Evolutionary conservation across 495 filamentous ascomycete genomes (phyloP).

Genomic region (Penicillium diatomitis): DNA sequence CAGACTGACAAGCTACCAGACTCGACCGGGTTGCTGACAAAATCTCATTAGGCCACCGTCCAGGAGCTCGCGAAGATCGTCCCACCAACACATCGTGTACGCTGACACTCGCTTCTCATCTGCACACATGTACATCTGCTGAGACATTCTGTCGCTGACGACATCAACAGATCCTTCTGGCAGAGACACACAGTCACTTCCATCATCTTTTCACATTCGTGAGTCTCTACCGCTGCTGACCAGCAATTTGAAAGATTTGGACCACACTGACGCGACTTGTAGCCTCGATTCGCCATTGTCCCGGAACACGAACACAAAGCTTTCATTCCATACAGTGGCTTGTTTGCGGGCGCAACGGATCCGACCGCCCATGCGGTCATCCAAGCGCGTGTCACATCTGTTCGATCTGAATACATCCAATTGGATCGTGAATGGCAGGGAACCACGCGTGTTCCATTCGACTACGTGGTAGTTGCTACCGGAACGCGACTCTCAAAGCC

Average conservation of each 20-base stretch:
- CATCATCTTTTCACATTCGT: slow-evolving; percentile 47
- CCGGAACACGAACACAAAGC: slow-evolving; percentile 45
- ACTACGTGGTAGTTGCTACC: slow-evolving; percentile 39
- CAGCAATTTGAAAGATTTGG: too few species aligned
- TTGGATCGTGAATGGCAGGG: slow-evolving; percentile 42
- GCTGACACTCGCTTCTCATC: not conserved
- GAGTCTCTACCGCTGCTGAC: slow-evolving; percentile 7
- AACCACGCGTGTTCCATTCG: slow-evolving; percentile 32
- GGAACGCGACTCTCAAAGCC: slow-evolving; percentile 38
- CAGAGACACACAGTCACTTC: slow-evolving; percentile 45
- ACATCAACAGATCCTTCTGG: slow-evolving; percentile 30
- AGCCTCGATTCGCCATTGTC: slow-evolving; percentile 44
- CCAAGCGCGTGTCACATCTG: slow-evolving; percentile 34
- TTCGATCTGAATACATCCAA: slow-evolving; percentile 27
- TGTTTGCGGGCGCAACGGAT: slow-evolving; percentile 28
- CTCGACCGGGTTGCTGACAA: too few species aligned
- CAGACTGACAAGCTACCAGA: not conserved
- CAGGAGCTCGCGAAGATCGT: slow-evolving; percentile 29
- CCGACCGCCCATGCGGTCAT: slow-evolving; percentile 28
- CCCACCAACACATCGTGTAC: slow-evolving; percentile 28
- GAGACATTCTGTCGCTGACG: too few species aligned
- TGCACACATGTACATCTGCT: too few species aligned
- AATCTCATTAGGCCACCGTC: slow-evolving; percentile 17
- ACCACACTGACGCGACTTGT: not conserved
- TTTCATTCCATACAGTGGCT: slow-evolving; percentile 41